A percentile compares a stretch with the other conserved stretches of the same genome.
phyloP scores from a whole-genome alignment of 2,329 filamentous ascomycete genomes.

The Aspergillus neotritici region DNA sequence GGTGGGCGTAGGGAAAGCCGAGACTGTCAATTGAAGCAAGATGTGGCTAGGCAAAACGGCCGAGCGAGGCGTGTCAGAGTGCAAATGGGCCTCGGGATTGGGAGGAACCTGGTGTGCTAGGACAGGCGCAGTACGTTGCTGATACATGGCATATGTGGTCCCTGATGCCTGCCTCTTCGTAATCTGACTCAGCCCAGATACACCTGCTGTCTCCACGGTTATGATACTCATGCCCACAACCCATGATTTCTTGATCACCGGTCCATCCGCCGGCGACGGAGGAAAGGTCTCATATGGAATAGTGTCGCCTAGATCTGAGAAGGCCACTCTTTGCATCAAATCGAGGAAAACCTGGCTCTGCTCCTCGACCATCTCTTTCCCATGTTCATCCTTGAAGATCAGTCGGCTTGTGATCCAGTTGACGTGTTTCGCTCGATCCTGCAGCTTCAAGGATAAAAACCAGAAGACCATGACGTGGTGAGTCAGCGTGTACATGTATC shows the following conservation, averaged over 20 bases:
- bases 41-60: conserved; percentile 44
- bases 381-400: conserved; percentile 67
- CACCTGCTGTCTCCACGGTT: conserved; percentile 45
- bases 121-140: conserved; percentile 42
- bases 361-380: conserved; percentile 74
- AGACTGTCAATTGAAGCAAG: conserved; percentile 41
- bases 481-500: conserved; percentile 88
- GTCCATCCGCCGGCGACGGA: conserved; percentile 37
- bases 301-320: conserved; percentile 73
- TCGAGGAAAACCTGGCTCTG: conserved; percentile 91
- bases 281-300: conserved; percentile 39
- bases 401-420: conserved; percentile 86
- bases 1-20: conserved; percentile 40
- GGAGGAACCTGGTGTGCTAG: conserved; percentile 42
- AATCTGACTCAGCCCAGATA: conserved; percentile 45
- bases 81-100: conserved; percentile 35
- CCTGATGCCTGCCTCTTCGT: conserved; percentile 49
- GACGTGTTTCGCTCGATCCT: conserved; percentile 76
- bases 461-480: conserved; percentile 96
- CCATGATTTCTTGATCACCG: conserved; percentile 45
- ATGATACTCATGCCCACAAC: conserved; percentile 49
- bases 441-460: conserved; percentile 84
- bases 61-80: conserved; percentile 35
- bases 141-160: conserved; percentile 45
- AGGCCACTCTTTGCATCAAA: conserved; percentile 85